Evolutionary conservation across 805 yeast species (phyloP), one percentile per base, ranked within the genome.

Genomic region (Scheffersomyces stipitis): DNA sequence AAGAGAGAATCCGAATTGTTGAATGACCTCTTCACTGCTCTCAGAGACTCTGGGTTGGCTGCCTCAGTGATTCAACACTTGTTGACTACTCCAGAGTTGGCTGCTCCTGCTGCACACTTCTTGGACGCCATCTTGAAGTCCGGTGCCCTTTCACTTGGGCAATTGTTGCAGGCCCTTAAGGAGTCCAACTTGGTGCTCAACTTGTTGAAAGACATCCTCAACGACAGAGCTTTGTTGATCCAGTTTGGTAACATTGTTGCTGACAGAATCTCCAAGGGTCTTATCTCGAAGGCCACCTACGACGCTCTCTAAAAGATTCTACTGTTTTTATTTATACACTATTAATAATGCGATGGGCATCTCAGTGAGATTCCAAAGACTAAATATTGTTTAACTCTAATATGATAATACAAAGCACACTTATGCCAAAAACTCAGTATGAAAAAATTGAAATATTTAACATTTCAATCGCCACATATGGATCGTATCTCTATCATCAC

Each of bases 41-140:
- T 56, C 22, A 41, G 38, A 17, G 59, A 55, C 26, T 56, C 62
- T 6, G 63, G 62, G 4, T 43, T 58, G 27, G 56, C 50, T 13
- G 42, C 41, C 22, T 46, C 60, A 10, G 49, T 58, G 9, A 42
- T 49, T 26, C 52, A 52, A 35, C 47, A 51, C 41, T 45, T 58
- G 27, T 37, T 58, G 28, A 56, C 60, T 22, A 48, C 48, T 13
- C 61, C 62, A 6, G 53, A 52, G 15, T 47, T 58, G 31, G 50
- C 60, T 20, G 46, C 37, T n/a, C 63, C 63, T 9, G 41, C 51
- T 18, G 60, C 63, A 12, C 52, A 53, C 34, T 55, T 56, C 31
- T 44, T 56, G 39, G 36, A 41, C 14, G 42, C 40, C 14, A 48
- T 58, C 31, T 37, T 56, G 32, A 44, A 45, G 29, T 55, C 63